Base-by-base conservation (phyloP, 108 stramenopile genomes). In the Conticribra guillardii region DNA sequence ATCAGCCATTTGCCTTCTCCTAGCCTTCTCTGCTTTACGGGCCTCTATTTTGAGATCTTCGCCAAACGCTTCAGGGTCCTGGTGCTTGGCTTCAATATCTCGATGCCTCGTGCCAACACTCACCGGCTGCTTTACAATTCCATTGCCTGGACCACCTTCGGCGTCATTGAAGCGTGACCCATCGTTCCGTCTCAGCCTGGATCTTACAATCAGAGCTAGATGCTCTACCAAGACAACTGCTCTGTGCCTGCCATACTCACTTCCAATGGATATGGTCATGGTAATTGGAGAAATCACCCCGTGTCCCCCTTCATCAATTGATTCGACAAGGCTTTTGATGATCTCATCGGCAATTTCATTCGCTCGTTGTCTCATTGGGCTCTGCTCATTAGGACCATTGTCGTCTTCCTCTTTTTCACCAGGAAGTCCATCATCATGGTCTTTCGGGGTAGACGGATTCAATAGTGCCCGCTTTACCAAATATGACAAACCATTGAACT, bases 241-340 rank as follows among this genome's bases (percentile, higher is more conserved):
- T 64, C 93, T 70, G 62, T 94, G 93, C n/a, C 85, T 67, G 4
- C 93, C 93, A 60, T 70, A 71, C 49, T 90, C 86, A 44, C 82
- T 84, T 3, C 87, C 93, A 23, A 94, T 67, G 17, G 76, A 80
- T 9, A 94, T 81, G 9, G 74, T 84, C 89, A 94, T 89, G 53
- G 82, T 73, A 14, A 94, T 56, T 18, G 90, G 90, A 2, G 67
- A 79, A 21, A 85, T 85, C 37, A 89, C 84, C 46, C 93, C 89
- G 64, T 91, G 83, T 14, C 86, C 89, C 5, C 78, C 93, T 34
- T 87, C 79, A 47, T 85, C 49, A 18, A 90, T 91, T 4, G 88
- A 75, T 53, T 85, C 82, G 0, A 81, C 81, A 4, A 89, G 68
- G 1, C 80, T 62, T 34, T 67, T 64, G 21, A 86, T 64, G 11